Base-by-base conservation (phyloP, 345 rosid species). In the Arabis alpina region DNA sequence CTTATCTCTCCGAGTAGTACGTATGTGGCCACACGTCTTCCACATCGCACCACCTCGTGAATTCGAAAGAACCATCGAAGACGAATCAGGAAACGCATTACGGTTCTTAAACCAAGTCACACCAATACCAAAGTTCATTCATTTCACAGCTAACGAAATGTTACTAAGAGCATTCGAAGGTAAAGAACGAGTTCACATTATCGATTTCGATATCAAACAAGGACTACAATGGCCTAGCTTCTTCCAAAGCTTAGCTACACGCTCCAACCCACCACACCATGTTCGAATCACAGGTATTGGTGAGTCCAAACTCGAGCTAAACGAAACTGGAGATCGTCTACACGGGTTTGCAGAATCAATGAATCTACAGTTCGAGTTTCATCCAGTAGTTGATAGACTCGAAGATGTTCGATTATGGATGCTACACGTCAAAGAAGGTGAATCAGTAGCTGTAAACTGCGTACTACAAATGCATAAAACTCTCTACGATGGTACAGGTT, bases 401-500 rank as follows among this genome's bases (percentile, higher is more conserved):
- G 99, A 94, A 64, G 99, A 94, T 69, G 99, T 91, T 61, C 86
- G 99, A 77, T 72, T 94, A 70, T 94, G 99, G 99, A 94, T 94
- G 99, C 98, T 94, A 28, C 99, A 94, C 78, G 92, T 94, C 70
- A 94, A 89, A 82, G 99, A 89, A 76, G 85, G 81, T 14, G 99
- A 89, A 65, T 66, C 77, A 19, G 98, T 91, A 19, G 99, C 90
- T 1, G 85, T 91, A 19, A 94, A 89, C 71, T 91, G 99, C 64
- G 58, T 87, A 12, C 74, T 86, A 80, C 99, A 94, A 72, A 75
- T 94, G 83, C 99, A 94, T 73, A 91, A 87, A 86, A 88, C 82
- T 4, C 93, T 94, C 4, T 84, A 94, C 43, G 90, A 87, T 41
- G 76, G 75, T 7, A 83, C 76, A 8, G 93, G 96, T 68, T 87